Percentiles rank a stretch among this genome's conserved stretches.
Evolutionary conservation across 2,329 filamentous ascomycete genomes (phyloP).

Genomic region (Nemania abortiva): DNA sequence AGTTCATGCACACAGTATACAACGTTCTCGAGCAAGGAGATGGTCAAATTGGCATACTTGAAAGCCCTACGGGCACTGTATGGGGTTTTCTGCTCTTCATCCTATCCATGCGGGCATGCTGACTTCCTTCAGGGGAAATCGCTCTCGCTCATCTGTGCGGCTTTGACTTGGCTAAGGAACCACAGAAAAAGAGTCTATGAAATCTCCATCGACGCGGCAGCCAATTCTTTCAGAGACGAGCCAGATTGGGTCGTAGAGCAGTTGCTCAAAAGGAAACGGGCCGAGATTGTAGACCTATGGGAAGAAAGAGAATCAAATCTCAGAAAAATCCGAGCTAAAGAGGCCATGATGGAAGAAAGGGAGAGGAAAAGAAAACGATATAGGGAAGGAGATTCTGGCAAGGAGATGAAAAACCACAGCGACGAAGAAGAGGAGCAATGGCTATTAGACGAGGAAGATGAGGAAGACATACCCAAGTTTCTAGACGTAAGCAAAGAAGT

Average conservation of each 20-base stretch:
- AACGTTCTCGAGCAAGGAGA: conserved; percentile 76
- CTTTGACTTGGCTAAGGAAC: conserved; percentile 90
- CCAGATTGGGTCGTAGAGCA: conserved; percentile 88
- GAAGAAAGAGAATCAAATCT: conserved; percentile 81
- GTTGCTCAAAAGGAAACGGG: conserved; percentile 74
- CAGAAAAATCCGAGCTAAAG: conserved; percentile 72
- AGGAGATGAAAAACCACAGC: conserved; percentile 42
- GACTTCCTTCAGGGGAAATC: conserved; percentile 77
- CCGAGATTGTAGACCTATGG: conserved; percentile 74
- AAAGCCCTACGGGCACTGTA: conserved; percentile 88
- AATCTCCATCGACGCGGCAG: conserved; percentile 61
- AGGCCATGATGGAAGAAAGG: conserved; percentile 67
- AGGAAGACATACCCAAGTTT: conserved; percentile 55
- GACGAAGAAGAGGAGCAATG: conserved; percentile 73
- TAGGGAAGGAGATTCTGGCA: conserved; percentile 51
- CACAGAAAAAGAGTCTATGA: conserved; percentile 75
- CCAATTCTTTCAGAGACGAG: conserved; percentile 70
- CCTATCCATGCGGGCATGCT: conserved; percentile 25
- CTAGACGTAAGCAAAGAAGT: conserved; percentile 75
- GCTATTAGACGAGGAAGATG: conserved; percentile 77
- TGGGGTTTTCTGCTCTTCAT: conserved; percentile 1
- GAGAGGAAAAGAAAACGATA: conserved; percentile 61
- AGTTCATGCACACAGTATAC: conserved; percentile 90
- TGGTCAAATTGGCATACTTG: conserved; percentile 87
- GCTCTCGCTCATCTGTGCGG: conserved; percentile 87